phyloP scores from a whole-genome alignment of 768 basidiomycete species.

The Xerocomus brunneocitrinus region DNA sequence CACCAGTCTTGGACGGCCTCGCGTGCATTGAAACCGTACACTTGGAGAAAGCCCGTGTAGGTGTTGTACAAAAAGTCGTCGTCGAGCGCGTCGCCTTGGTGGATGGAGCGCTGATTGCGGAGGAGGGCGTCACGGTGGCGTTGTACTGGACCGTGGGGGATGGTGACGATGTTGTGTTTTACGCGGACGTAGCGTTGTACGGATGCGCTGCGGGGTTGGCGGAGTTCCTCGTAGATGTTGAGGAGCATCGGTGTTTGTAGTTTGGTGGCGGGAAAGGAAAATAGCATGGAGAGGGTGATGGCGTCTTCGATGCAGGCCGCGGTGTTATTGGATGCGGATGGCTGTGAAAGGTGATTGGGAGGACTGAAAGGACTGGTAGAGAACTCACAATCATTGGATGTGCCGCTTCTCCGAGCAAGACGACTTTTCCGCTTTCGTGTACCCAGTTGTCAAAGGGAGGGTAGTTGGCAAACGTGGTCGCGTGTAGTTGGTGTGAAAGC shows the following conservation, averaged over 20 bases:
- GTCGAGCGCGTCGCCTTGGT: constrained; percentile 36
- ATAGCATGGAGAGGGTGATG: constrained; percentile 52
- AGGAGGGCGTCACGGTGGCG: constrained; percentile 40
- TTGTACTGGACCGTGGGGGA: constrained; percentile 41
- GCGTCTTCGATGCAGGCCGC: constrained; percentile 57
- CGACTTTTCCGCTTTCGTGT: constrained; percentile 46
- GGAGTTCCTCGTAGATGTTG: constrained; percentile 53
- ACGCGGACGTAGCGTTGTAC: constrained; percentile 40
- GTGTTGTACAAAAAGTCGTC: constrained; percentile 39
- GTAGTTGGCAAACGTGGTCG: constrained; percentile 31
- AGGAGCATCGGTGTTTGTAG: constrained; percentile 47
- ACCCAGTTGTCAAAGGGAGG: constrained; percentile 44
- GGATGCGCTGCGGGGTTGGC: constrained; percentile 42
- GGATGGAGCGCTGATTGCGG: constrained; percentile 23
- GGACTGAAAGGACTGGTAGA: not conserved
- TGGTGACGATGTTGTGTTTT: constrained; percentile 39
- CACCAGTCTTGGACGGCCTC: constrained; percentile 62
- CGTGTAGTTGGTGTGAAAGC: constrained; percentile 13
- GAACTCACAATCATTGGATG: constrained; percentile 48
- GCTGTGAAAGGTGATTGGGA: constrained; percentile 30
- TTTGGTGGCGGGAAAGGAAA: constrained; percentile 43
- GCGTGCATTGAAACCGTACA: constrained; percentile 45
- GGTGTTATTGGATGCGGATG: constrained; percentile 44
- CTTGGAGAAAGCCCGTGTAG: constrained; percentile 47
- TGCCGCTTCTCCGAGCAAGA: constrained; percentile 55